A percentile compares a stretch with the other conserved stretches of the same genome.
Evolutionary conservation across 1,284 basidiomycete species (phyloP).

Genomic region (Trametes pubescens): DNA sequence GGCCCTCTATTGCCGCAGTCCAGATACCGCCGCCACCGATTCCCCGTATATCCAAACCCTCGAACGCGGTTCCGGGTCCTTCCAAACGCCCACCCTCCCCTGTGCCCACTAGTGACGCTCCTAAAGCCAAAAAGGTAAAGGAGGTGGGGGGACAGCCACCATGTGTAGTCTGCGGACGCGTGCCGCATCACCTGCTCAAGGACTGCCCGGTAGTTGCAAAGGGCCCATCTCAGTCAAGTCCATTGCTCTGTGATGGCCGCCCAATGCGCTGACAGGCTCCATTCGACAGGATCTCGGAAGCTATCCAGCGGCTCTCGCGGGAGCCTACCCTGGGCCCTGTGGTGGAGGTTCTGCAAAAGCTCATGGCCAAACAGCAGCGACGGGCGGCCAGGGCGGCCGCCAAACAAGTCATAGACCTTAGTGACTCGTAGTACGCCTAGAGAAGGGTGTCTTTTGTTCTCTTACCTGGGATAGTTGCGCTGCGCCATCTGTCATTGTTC

Average conservation of each 20-base stretch:
- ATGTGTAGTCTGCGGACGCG: slow-evolving; percentile 57
- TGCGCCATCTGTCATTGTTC: slow-evolving; percentile 18
- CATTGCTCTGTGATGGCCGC: background rate
- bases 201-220: slow-evolving; percentile 59
- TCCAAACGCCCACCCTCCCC: slow-evolving; percentile 51
- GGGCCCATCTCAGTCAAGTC: slow-evolving; percentile 58
- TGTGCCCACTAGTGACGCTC: slow-evolving; percentile 30
- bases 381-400: slow-evolving; percentile 14
- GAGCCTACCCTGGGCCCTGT: slow-evolving; percentile 48
- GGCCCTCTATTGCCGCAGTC: slow-evolving; percentile 18
- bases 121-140: slow-evolving; percentile 53
- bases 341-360: slow-evolving; percentile 52
- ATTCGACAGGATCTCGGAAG: slow-evolving; percentile 22
- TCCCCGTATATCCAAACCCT: slow-evolving; percentile 13
- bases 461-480: background rate
- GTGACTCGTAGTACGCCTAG: slow-evolving; percentile 12
- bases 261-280: background rate
- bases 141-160: slow-evolving; percentile 24
- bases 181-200: slow-evolving; percentile 54
- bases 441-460: background rate
- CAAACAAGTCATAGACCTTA: slow-evolving; percentile 16
- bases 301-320: slow-evolving; percentile 55
- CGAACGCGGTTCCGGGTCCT: slow-evolving; percentile 29
- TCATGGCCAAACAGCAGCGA: slow-evolving; percentile 55
- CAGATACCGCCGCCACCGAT: slow-evolving; percentile 5